phyloP scores from a whole-genome alignment of 345 rosid genomes.

The Adansonia digitata region DNA sequence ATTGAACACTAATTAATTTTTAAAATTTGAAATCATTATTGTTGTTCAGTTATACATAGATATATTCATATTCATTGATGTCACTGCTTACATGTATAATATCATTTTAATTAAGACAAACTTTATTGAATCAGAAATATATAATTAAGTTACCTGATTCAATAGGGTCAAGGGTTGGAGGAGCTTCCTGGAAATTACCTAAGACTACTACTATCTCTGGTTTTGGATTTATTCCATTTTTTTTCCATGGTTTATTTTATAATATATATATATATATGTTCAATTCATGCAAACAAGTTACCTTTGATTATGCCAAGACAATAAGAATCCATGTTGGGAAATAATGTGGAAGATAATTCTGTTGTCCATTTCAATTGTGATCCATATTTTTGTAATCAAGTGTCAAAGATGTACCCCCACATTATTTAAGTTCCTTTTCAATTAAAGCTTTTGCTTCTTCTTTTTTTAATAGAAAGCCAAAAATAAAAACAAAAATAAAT shows the following conservation, averaged over 20 bases:
- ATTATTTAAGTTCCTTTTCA: not conserved
- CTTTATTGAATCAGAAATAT: not conserved
- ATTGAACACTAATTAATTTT: not conserved
- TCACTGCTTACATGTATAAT: conserved; percentile 6
- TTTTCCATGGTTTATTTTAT: not conserved
- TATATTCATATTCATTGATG: not conserved
- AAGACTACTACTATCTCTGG: not conserved
- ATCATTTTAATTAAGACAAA: not conserved
- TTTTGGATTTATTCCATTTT: not conserved
- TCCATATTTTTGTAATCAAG: too few relatives aligned
- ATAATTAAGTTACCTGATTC: not conserved
- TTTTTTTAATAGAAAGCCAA: too few relatives aligned
- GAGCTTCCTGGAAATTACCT: conserved; percentile 7
- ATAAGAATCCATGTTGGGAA: not conserved
- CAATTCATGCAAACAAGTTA: not conserved
- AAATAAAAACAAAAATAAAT: too few relatives aligned
- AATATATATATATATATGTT: too few relatives aligned
- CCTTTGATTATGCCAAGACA: not conserved
- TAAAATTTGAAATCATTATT: not conserved
- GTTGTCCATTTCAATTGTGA: not conserved
- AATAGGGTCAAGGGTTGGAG: not conserved
- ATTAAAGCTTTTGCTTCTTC: not conserved
- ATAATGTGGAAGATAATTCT: not conserved
- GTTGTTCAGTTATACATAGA: not conserved
- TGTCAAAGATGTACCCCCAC: not conserved